Evolutionary conservation across 2,329 filamentous ascomycete species (phyloP), one percentile per base, ranked within the genome.

Genomic region (Ophioceras dolichostomum): DNA sequence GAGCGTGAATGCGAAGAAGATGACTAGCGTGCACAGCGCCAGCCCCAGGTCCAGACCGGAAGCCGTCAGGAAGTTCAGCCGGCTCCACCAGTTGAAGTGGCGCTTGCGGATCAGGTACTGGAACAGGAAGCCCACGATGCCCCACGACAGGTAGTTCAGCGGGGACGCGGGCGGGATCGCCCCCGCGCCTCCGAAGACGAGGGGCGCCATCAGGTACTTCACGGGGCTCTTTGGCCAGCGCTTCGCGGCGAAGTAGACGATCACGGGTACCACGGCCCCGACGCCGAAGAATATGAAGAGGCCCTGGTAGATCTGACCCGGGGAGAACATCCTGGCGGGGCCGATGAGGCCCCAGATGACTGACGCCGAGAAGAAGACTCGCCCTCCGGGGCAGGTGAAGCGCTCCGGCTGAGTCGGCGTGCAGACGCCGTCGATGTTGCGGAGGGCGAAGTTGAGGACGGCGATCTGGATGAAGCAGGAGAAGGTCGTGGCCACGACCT

Each of bases 61-160:
- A 10, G 76, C 79, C 0, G 80, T 79, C 42, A 85, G 58, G 48
- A 82, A 85, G 59, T 84, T 85, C 50, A 83, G 72, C 19, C 77
- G 67, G 55, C 71, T 73, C 82, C 82, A 86, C 81, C 81, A 86
- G 20, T 60, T 68, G 43, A 74, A 75, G 53, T 73, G 67, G 12
- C 67, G 65, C 49, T 71, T 70, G 54, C 76, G 75, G 51, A 86
- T 71, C 49, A 63, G 67, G 53, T 73, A 75, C 54, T 86, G 80
- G 63, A 85, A 86, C 22, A 81, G 43, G 46, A 73, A 76, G 21
- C 81, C 82, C 3, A 85, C 76, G 39, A 80, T 59, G 14, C 76
- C 78, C 80, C 81, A 86, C n/a, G 70, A 68, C 24, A 82, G 69
- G 52, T 83, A 86, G 57, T 82, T 84, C 41, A 85, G 68, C 0